These are phyloP conservation scores for Arthrobotrys sphaeroides DNA, from an alignment of 2,329 filamentous ascomycete species.

Conservation along the genomic window DNA sequence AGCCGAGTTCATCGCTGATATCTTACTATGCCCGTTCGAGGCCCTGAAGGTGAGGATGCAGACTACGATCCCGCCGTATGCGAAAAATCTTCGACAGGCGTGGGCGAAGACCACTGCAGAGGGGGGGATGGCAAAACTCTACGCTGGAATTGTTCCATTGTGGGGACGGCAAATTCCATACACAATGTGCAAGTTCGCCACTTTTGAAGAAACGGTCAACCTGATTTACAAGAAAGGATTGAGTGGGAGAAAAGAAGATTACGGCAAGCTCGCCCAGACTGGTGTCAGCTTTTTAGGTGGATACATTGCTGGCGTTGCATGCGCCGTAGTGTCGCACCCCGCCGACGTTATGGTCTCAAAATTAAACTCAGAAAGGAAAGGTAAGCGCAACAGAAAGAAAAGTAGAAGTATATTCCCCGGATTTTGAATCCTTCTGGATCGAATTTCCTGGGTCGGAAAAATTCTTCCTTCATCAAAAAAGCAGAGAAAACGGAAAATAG, in stretches of 20 bases:
- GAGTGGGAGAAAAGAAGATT: slow-evolving; percentile 80
- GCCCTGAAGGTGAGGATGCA: slow-evolving; percentile 84
- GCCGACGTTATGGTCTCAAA: slow-evolving; percentile 93
- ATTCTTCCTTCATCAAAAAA: background rate
- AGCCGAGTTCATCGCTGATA: slow-evolving; percentile 79
- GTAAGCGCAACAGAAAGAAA: slow-evolving; percentile 15
- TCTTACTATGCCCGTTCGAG: slow-evolving; percentile 86
- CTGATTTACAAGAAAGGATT: slow-evolving; percentile 78
- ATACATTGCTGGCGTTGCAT: slow-evolving; percentile 87
- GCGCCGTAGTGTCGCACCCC: slow-evolving; percentile 81
- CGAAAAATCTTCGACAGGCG: slow-evolving; percentile 61
- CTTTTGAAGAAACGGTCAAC: slow-evolving; percentile 88
- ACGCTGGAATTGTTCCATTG: slow-evolving; percentile 89
- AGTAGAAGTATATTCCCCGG: slow-evolving; percentile 3
- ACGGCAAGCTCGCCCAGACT: slow-evolving; percentile 82
- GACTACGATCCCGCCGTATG: slow-evolving; percentile 82
- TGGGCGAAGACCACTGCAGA: slow-evolving; percentile 51
- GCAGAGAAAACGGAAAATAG: too few relatives aligned
- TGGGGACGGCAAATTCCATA: slow-evolving; percentile 86
- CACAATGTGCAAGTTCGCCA: slow-evolving; percentile 92
- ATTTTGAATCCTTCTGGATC: background rate
- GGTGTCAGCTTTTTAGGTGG: slow-evolving; percentile 84
- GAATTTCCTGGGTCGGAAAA: background rate
- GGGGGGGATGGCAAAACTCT: slow-evolving; percentile 66
- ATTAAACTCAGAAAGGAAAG: slow-evolving; percentile 78